Evolutionary conservation across 169 alveolate species (phyloP), one percentile per base, ranked within the genome.

Genomic region (Cryptosporidium sp.): DNA sequence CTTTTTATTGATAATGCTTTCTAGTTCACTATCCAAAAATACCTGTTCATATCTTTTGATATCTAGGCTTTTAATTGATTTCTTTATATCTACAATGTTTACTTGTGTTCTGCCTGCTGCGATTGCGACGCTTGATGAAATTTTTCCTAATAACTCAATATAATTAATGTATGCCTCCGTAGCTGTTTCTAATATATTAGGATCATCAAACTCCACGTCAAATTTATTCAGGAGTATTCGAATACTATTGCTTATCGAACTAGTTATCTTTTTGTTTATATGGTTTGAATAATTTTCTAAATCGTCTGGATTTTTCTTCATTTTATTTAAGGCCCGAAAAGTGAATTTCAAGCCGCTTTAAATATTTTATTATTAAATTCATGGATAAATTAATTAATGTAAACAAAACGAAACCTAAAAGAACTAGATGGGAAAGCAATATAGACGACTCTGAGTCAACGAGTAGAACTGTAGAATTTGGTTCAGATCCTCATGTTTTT

Each of bases 101-200:
- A 65, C 62, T 41, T 80, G 80, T 3, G 74, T 80, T 43, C 89
- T 80, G 3, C 89, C 89, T 80, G 89, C 89, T 80, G 75, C 37
- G 26, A 62, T 23, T 12, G 80, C 65, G 12, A 62, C 26, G 39
- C 48, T 59, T 5, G 69, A 43, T 26, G 89, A 59, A 41, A 65
- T 65, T 18, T 80, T 50, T 12, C 80, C 89, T n/a, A 80, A 33
- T 18, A 59, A 41, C 43, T 80, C 89, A 12, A 80, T 67, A 26
- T 80, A 80, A 39, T 65, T 80, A 29, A 80, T 59, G 33, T 45
- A 62, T 59, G 75, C 75, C 16, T 80, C 89, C 5, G 75, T 59
- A 37, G 89, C 89, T 16, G 73, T 65, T 18, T 80, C 89, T 16
- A 80, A n/a, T 21, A 80, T 62, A 23, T 41, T 59, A 21, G 75